These are phyloP conservation scores for Termitomyces sp. DNA, from an alignment of 768 basidiomycete genomes.

Conservation along the genomic window DNA sequence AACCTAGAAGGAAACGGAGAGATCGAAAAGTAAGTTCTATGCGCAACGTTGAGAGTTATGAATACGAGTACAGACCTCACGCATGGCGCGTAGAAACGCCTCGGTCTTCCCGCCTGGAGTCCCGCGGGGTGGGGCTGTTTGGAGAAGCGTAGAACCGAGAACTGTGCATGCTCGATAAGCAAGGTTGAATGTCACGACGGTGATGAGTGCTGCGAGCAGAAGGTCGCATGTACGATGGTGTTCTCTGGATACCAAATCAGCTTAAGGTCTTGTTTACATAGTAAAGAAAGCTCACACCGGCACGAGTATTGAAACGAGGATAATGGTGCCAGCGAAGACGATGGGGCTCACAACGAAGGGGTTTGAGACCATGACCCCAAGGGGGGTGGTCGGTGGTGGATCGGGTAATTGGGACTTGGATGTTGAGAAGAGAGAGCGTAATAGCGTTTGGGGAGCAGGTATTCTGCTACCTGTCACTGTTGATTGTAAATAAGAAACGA, in stretches of 20 bases:
- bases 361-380: slow-evolving; percentile 51
- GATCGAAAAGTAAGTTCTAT: background rate
- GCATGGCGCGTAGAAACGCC: slow-evolving; percentile 71
- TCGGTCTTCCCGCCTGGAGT: slow-evolving; percentile 67
- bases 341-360: slow-evolving; percentile 71
- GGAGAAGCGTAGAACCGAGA: slow-evolving; percentile 81
- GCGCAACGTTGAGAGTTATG: background rate
- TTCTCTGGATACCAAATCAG: slow-evolving; percentile 15
- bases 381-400: slow-evolving; percentile 25
- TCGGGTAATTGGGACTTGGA: slow-evolving; percentile 25
- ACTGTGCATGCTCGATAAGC: slow-evolving; percentile 82
- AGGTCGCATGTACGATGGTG: slow-evolving; percentile 78
- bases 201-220: slow-evolving; percentile 72
- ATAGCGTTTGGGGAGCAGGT: slow-evolving; percentile 42
- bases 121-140: slow-evolving; percentile 77
- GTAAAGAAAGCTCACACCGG: background rate
- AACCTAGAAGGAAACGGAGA: slow-evolving; percentile 37
- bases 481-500: background rate
- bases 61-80: slow-evolving; percentile 51
- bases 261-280: background rate
- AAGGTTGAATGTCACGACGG: slow-evolving; percentile 72
- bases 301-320: slow-evolving; percentile 17
- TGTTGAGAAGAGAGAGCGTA: slow-evolving; percentile 39
- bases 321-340: slow-evolving; percentile 35
- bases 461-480: slow-evolving; percentile 58